Conservation (phyloP, 768 basidiomycete species). For the Chalciporus piperatus region DNA sequence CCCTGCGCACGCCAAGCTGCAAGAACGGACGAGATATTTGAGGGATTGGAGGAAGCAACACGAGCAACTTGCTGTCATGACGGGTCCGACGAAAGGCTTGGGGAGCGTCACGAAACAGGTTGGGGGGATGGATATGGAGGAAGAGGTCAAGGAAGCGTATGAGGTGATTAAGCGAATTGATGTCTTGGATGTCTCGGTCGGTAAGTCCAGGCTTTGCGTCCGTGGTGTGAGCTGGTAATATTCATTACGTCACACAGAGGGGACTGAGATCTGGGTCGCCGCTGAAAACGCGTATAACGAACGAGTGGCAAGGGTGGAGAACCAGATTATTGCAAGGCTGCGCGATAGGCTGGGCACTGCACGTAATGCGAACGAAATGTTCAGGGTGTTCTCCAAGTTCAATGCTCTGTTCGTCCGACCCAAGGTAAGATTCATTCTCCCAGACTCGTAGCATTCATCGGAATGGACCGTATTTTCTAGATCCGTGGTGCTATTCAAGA, state of each 20-base stretch:
- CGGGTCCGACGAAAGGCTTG: constrained; percentile 87
- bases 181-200: constrained; percentile 89
- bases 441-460: background rate
- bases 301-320: constrained; percentile 94
- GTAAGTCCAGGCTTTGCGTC: constrained; percentile 41
- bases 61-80: constrained; percentile 96
- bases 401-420: constrained; percentile 95
- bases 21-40: constrained; percentile 83
- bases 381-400: constrained; percentile 97
- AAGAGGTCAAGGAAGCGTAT: constrained; percentile 94
- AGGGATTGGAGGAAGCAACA: constrained; percentile 95
- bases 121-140: constrained; percentile 96
- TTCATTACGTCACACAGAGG: constrained; percentile 53
- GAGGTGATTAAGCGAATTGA: constrained; percentile 97
- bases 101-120: constrained; percentile 71
- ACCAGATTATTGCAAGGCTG: constrained; percentile 93
- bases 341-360: constrained; percentile 93
- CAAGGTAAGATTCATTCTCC: constrained; percentile 53
- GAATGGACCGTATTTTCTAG: constrained; percentile 34
- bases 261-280: constrained; percentile 96
- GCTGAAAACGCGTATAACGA: constrained; percentile 99
- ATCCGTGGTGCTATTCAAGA: constrained; percentile 99
- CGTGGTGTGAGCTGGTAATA: background rate
- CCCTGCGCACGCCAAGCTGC: constrained; percentile 87
- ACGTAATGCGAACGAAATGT: constrained; percentile 98